phyloP scores from a whole-genome alignment of 2,329 filamentous ascomycete species.

The Fusarium dlaminii region DNA sequence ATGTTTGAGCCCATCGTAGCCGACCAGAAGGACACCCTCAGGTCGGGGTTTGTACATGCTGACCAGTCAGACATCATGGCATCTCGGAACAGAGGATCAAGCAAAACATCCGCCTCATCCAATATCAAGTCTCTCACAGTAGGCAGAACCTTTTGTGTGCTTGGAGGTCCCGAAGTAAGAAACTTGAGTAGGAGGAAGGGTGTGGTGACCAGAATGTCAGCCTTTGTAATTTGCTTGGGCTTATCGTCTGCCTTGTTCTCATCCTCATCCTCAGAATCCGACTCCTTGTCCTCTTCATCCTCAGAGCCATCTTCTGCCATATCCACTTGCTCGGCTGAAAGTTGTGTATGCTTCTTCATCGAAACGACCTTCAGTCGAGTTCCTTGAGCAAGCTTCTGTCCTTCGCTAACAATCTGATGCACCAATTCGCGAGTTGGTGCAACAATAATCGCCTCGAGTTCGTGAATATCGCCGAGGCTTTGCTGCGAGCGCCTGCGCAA shows the following conservation, averaged over 20 bases:
- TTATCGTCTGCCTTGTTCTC: slow-evolving; percentile 36
- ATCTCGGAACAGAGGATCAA: slow-evolving; percentile 89
- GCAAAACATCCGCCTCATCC: slow-evolving; percentile 94
- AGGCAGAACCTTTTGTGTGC: slow-evolving; percentile 64
- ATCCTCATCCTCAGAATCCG: slow-evolving; percentile 49
- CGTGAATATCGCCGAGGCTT: slow-evolving; percentile 52
- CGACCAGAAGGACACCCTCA: slow-evolving; percentile 89
- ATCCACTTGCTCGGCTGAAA: slow-evolving; percentile 61
- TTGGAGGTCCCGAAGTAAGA: slow-evolving; percentile 59
- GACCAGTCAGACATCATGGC: slow-evolving; percentile 89
- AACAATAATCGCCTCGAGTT: slow-evolving; percentile 74
- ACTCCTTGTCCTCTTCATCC: slow-evolving; percentile 52
- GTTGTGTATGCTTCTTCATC: slow-evolving; percentile 85
- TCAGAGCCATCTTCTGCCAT: slow-evolving; percentile 52
- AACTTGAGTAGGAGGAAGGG: slow-evolving; percentile 77
- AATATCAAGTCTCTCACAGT: slow-evolving; percentile 79
- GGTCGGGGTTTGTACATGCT: slow-evolving; percentile 73
- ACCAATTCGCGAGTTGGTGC: slow-evolving; percentile 83
- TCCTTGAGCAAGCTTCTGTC: slow-evolving; percentile 78
- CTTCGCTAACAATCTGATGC: slow-evolving; percentile 84
- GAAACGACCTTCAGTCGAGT: slow-evolving; percentile 82
- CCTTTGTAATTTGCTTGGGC: slow-evolving; percentile 45
- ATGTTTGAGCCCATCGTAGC: slow-evolving; percentile 97
- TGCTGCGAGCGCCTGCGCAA: slow-evolving; percentile 64
- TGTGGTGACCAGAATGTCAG: slow-evolving; percentile 55